These are phyloP conservation scores for Cubamyces lactineus DNA, from an alignment of 768 basidiomycete genomes.

Conservation along the genomic window DNA sequence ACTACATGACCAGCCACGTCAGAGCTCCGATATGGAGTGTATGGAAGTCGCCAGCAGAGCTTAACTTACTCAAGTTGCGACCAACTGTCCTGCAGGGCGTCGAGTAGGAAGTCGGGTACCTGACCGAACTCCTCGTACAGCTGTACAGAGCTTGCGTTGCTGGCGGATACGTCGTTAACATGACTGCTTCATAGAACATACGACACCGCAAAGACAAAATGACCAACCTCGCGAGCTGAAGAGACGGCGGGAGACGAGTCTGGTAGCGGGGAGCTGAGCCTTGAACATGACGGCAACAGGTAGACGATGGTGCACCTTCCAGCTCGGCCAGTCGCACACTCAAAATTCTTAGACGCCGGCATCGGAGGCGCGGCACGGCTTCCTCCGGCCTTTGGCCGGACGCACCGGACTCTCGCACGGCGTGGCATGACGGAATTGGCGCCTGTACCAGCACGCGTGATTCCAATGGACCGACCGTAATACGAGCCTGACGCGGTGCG, in stretches of 20 bases:
- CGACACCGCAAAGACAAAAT: background rate
- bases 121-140: constrained; percentile 32
- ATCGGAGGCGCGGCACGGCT: constrained; percentile 23
- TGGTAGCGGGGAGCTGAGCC: constrained; percentile 51
- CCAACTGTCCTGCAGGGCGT: constrained; percentile 27
- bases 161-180: constrained; percentile 15
- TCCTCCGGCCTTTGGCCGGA: constrained; percentile 7
- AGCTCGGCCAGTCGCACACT: constrained; percentile 9
- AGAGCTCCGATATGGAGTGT: too few species aligned
- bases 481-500: constrained; percentile 1
- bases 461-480: constrained; percentile 9
- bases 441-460: constrained; percentile 8
- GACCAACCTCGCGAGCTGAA: constrained; percentile 48
- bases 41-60: background rate
- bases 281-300: constrained; percentile 46
- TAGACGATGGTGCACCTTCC: constrained; percentile 9
- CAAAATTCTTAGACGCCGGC: constrained; percentile 16
- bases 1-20: constrained; percentile 38
- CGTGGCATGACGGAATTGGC: constrained; percentile 1
- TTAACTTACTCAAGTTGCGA: constrained; percentile 24
- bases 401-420: constrained; percentile 5
- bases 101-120: constrained; percentile 29
- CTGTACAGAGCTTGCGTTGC: constrained; percentile 33
- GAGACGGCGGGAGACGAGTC: constrained; percentile 52
- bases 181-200: background rate